Conservation (phyloP, 2,329 filamentous ascomycete genomes). For the Cryphonectria japonica region DNA sequence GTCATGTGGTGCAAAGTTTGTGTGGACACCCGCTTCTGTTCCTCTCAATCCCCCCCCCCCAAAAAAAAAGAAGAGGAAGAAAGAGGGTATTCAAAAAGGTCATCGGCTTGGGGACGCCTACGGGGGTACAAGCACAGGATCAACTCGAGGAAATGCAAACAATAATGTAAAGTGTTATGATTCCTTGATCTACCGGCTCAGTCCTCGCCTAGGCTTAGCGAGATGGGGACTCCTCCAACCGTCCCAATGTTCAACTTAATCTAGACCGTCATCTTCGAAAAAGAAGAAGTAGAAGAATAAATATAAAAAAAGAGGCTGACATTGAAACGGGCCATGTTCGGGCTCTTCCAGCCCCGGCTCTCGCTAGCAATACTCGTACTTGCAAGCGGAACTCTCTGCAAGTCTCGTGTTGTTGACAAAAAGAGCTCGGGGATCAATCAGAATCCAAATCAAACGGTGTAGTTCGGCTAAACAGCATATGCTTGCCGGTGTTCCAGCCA, state of each 20-base stretch:
- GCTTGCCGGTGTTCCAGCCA: no score
- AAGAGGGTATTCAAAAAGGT: background rate
- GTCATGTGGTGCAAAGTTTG: background rate
- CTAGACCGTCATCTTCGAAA: background rate
- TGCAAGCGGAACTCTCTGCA: background rate
- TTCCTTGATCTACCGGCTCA: slow-evolving; percentile 2
- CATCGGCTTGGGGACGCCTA: background rate
- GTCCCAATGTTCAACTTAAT: background rate
- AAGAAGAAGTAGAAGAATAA: no score
- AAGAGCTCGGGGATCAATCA: background rate
- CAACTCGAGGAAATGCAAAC: background rate
- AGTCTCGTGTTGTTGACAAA: background rate
- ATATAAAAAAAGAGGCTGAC: background rate
- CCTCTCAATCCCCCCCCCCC: no score
- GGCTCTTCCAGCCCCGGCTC: background rate
- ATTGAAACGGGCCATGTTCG: background rate
- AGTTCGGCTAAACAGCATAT: background rate
- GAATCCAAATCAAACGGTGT: background rate
- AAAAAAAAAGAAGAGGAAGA: no score
- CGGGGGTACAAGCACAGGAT: background rate
- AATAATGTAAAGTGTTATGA: background rate
- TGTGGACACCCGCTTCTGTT: background rate
- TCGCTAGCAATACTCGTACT: background rate
- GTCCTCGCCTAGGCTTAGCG: background rate
- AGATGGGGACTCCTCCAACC: background rate